Conservation (phyloP, 2,329 filamentous ascomycete genomes). For the Periconia sp. region DNA sequence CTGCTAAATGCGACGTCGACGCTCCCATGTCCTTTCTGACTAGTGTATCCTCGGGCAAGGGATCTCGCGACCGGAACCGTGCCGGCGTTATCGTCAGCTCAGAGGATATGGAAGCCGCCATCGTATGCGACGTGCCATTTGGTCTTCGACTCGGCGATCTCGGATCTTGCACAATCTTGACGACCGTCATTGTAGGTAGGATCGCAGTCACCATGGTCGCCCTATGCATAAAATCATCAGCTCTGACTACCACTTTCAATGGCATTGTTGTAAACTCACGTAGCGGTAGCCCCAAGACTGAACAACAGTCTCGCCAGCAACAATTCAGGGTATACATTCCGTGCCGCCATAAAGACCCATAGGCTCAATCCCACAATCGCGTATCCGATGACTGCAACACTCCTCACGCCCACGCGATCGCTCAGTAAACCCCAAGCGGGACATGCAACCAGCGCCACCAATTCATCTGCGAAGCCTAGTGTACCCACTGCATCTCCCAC, state of each 20-base stretch:
- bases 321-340: constrained; percentile 86
- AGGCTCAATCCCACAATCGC: constrained; percentile 78
- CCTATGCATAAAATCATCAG: constrained; percentile 34
- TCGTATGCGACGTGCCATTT: constrained; percentile 60
- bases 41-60: constrained; percentile 9
- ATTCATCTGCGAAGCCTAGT: constrained; percentile 82
- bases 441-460: constrained; percentile 81
- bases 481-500: constrained; percentile 85
- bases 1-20: constrained; percentile 73
- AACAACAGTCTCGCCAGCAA: constrained; percentile 85
- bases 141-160: constrained; percentile 32
- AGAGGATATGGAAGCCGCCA: constrained; percentile 72
- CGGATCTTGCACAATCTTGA: constrained; percentile 31
- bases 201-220: constrained; percentile 97
- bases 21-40: constrained; percentile 32
- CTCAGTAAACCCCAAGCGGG: constrained; percentile 80
- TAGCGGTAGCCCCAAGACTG: constrained; percentile 88
- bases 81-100: constrained; percentile 76
- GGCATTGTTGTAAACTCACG: constrained; percentile 55
- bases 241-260: constrained; percentile 1
- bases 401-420: constrained; percentile 76
- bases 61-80: constrained; percentile 48
- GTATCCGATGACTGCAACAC: constrained; percentile 74
- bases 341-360: constrained; percentile 81
- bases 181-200: constrained; percentile 70